These are phyloP conservation scores for Candida germanica DNA, from an alignment of 805 yeast genomes.

Conservation along the genomic window DNA sequence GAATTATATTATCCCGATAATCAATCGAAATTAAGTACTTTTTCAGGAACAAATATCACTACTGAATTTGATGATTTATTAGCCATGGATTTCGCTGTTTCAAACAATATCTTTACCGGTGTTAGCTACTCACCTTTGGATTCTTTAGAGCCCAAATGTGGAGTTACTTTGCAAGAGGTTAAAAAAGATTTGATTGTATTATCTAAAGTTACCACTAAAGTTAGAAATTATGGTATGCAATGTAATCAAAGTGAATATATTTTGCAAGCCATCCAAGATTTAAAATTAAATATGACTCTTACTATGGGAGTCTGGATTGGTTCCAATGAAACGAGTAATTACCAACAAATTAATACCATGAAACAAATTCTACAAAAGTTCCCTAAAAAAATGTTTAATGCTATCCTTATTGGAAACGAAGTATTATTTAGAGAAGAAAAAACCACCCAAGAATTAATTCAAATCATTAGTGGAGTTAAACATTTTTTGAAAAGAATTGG, in stretches of 20 bases:
- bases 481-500: conserved; percentile 30
- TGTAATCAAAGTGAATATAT: conserved; percentile 55
- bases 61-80: not conserved
- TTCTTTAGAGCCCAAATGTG: conserved; percentile 54
- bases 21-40: not conserved
- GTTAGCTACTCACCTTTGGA: conserved; percentile 57
- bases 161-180: conserved; percentile 45
- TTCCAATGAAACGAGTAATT: conserved; percentile 40
- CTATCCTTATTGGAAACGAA: conserved; percentile 61
- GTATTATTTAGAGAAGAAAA: conserved; percentile 54
- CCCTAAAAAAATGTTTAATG: conserved; percentile 47
- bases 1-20: not conserved
- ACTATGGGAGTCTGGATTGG: conserved; percentile 66
- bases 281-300: conserved; percentile 53
- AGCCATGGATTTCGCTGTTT: conserved; percentile 19
- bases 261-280: conserved; percentile 48
- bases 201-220: conserved; percentile 55
- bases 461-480: conserved; percentile 43
- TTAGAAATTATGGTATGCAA: conserved; percentile 60
- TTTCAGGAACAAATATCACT: not conserved
- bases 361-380: conserved; percentile 37
- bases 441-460: conserved; percentile 31
- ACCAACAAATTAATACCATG: conserved; percentile 45
- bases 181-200: conserved; percentile 54
- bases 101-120: conserved; percentile 44